phyloP scores from a whole-genome alignment of 1,284 basidiomycete species.

The Irpex sp. region DNA sequence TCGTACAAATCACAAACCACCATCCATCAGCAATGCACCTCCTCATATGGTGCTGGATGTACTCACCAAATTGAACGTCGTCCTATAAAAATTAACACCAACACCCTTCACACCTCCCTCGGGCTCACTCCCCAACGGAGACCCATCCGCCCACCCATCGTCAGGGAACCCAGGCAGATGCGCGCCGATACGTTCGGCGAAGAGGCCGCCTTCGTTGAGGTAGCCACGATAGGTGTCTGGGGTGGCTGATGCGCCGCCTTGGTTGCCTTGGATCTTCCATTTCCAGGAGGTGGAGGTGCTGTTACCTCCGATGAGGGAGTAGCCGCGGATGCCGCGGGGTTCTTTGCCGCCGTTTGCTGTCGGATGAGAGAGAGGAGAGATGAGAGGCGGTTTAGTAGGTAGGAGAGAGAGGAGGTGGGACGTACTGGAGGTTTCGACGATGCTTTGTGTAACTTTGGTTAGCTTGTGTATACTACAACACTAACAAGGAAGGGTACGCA shows the following conservation, averaged over 20 bases:
- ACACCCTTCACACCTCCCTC: slow-evolving; percentile 33
- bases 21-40: background rate
- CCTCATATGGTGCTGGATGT: background rate
- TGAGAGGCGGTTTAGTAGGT: background rate
- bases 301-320: slow-evolving; percentile 37
- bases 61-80: slow-evolving; percentile 41
- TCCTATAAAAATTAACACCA: slow-evolving; percentile 51
- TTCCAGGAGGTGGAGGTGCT: slow-evolving; percentile 43
- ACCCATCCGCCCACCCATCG: slow-evolving; percentile 35
- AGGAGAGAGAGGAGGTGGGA: slow-evolving; percentile 2
- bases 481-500: slow-evolving; percentile 17
- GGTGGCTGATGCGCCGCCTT: slow-evolving; percentile 39
- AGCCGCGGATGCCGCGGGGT: slow-evolving; percentile 50
- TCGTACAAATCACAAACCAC: slow-evolving; percentile 2
- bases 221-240: slow-evolving; percentile 47
- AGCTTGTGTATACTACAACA: background rate
- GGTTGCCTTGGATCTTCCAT: slow-evolving; percentile 55
- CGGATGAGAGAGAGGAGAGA: background rate
- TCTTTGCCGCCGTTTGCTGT: slow-evolving; percentile 47
- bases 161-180: slow-evolving; percentile 50
- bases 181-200: slow-evolving; percentile 48
- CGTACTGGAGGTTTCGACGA: slow-evolving; percentile 45
- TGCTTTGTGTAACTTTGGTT: slow-evolving; percentile 23
- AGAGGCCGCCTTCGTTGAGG: slow-evolving; percentile 51
- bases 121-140: slow-evolving; percentile 21